Percentiles rank a stretch among this genome's conserved stretches.
These are phyloP conservation scores for Alternaria ethzedia DNA, from an alignment of 2,329 filamentous ascomycete species.

Conservation along the genomic window DNA sequence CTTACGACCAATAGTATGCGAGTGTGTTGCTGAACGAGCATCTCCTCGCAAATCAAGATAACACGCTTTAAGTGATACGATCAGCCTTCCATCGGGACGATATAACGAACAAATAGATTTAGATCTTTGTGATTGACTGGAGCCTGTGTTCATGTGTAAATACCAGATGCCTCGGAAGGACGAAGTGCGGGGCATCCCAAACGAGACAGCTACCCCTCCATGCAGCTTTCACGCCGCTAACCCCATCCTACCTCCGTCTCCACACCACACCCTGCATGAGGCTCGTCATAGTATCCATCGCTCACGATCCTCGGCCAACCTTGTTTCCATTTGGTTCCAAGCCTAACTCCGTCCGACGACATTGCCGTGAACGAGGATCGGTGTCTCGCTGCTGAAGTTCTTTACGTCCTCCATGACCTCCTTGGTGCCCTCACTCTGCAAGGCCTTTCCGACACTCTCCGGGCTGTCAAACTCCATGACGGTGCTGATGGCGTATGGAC, in stretches of 20 bases:
- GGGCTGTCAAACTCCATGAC: slow-evolving; percentile 34
- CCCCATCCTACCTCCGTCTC: background rate
- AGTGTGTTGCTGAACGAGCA: no score
- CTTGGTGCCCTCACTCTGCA: slow-evolving; percentile 25
- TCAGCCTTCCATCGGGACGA: no score
- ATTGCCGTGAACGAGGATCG: slow-evolving; percentile 34
- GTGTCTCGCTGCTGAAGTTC: slow-evolving; percentile 47
- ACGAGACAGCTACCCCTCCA: slow-evolving; percentile 4
- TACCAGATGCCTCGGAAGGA: slow-evolving; percentile 7
- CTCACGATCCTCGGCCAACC: background rate
- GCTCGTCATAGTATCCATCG: background rate
- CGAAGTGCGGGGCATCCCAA: background rate
- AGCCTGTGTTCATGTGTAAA: no score
- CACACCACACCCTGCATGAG: background rate
- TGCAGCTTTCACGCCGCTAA: background rate
- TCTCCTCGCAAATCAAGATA: no score
- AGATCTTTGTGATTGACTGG: no score
- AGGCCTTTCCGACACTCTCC: slow-evolving; percentile 31
- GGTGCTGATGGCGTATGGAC: slow-evolving; percentile 26
- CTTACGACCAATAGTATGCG: no score
- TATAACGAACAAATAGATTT: no score
- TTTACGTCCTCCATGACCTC: slow-evolving; percentile 47
- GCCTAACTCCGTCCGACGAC: slow-evolving; percentile 22
- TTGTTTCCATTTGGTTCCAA: background rate
- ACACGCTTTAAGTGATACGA: no score